phyloP scores from a whole-genome alignment of 2,329 filamentous ascomycete species.

The Geosmithia flava region DNA sequence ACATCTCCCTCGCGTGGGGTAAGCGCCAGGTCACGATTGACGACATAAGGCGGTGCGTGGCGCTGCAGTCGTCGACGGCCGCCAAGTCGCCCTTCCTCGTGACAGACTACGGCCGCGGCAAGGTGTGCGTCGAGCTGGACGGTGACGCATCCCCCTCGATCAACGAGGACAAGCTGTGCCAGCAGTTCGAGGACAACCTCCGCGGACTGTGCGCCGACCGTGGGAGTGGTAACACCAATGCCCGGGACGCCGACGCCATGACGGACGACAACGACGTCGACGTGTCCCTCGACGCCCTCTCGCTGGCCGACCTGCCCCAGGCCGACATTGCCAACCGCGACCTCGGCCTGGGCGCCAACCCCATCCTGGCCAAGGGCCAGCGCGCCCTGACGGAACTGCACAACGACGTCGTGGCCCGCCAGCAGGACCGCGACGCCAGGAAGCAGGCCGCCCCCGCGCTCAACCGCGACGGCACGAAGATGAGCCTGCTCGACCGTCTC shows the following conservation, averaged over 20 bases:
- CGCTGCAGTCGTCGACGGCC: constrained; percentile 37
- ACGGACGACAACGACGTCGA: constrained; percentile 17
- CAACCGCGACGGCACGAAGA: constrained; percentile 36
- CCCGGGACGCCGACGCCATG: constrained; percentile 11
- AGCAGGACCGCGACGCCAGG: constrained; percentile 30
- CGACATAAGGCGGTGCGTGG: constrained; percentile 55
- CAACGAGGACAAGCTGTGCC: constrained; percentile 39
- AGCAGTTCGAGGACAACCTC: constrained; percentile 40
- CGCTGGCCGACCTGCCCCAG: constrained; percentile 32
- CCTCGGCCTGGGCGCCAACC: constrained; percentile 30
- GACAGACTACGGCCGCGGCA: constrained; percentile 38
- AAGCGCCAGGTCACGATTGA: constrained; percentile 53
- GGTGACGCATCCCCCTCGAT: constrained; percentile 18
- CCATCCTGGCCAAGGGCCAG: constrained; percentile 53
- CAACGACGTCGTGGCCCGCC: constrained; percentile 40
- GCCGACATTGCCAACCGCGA: constrained; percentile 19
- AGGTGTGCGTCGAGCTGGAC: constrained; percentile 46
- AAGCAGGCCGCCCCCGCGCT: constrained; percentile 18
- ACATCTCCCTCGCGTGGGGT: constrained; percentile 58
- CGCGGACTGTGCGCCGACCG: constrained; percentile 27
- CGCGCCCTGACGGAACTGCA: constrained; percentile 58
- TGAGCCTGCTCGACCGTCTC: constrained; percentile 65
- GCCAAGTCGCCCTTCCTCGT: constrained; percentile 25
- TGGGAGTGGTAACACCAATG: too few relatives aligned
- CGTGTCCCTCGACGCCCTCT: constrained; percentile 39